Conservation (phyloP, 1,139 yeast genomes). For the Debaryomycetaceae sp. region DNA sequence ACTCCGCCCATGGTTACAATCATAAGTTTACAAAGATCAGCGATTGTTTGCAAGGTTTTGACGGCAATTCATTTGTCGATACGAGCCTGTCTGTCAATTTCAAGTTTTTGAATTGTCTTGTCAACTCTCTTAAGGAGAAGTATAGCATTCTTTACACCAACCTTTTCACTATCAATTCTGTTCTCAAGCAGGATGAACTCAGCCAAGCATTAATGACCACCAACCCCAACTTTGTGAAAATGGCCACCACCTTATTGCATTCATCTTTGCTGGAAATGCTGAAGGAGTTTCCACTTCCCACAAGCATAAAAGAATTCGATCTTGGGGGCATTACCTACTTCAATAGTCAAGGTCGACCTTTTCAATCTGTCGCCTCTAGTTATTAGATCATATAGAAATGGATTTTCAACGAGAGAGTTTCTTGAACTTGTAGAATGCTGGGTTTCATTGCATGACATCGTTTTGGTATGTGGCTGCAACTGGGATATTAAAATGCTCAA, state of each 20-base stretch:
- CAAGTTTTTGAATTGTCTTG: constrained; percentile 17
- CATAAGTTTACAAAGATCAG: constrained; percentile 15
- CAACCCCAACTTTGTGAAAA: neutral
- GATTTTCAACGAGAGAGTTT: too few species aligned
- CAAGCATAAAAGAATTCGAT: constrained; percentile 3
- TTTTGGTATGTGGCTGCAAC: too few species aligned
- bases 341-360: too few species aligned
- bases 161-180: constrained; percentile 19
- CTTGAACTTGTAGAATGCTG: too few species aligned
- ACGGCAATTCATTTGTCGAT: constrained; percentile 7
- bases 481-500: too few species aligned
- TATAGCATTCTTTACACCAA: constrained; percentile 17
- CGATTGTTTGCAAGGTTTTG: neutral
- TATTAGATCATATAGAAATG: too few species aligned
- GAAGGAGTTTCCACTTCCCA: neutral
- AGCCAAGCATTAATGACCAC: constrained; percentile 11
- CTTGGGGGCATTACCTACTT: constrained; percentile 8
- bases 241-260: constrained; percentile 4
- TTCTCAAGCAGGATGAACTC: constrained; percentile 16
- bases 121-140: constrained; percentile 19
- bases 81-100: constrained; percentile 11
- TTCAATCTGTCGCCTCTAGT: too few species aligned
- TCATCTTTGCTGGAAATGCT: constrained; percentile 4
- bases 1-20: constrained; percentile 16
- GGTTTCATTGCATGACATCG: too few species aligned